Conservation (phyloP, 768 basidiomycete genomes). For the Amanita muscaria region DNA sequence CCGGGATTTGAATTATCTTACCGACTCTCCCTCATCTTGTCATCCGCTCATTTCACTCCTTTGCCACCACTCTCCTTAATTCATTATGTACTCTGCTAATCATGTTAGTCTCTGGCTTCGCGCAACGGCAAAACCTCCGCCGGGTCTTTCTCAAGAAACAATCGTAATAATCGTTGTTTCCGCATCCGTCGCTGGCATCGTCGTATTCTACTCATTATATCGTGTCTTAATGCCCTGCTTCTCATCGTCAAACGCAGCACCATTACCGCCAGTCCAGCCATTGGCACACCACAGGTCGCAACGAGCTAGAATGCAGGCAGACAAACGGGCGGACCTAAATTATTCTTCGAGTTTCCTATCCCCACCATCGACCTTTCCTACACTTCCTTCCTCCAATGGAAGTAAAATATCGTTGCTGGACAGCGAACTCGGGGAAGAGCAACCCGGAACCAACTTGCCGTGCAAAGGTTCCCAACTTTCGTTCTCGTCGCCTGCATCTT, state of each 20-base stretch:
- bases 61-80: constrained; percentile 8
- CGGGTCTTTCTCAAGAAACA: constrained; percentile 28
- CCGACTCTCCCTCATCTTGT: neutral
- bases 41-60: constrained; percentile 2
- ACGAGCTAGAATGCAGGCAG: constrained; percentile 30
- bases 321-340: constrained; percentile 14
- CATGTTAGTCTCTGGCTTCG: constrained; percentile 3
- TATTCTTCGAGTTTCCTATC: constrained; percentile 15
- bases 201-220: constrained; percentile 29
- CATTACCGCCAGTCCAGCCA: constrained; percentile 58
- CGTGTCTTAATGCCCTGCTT: constrained; percentile 27
- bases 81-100: constrained; percentile 1
- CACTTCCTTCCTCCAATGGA: constrained; percentile 16
- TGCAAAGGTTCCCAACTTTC: constrained; percentile 5
- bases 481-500: neutral
- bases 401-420: constrained; percentile 28
- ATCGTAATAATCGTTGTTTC: constrained; percentile 43
- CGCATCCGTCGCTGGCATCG: constrained; percentile 30
- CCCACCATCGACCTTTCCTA: constrained; percentile 9
- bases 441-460: constrained; percentile 10
- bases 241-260: constrained; percentile 25
- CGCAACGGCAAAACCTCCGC: constrained; percentile 4
- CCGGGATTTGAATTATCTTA: no score
- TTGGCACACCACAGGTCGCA: constrained; percentile 54
- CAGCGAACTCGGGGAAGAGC: constrained; percentile 3